Evolutionary conservation across 306 rosid species (phyloP), one percentile per base, ranked within the genome.

Genomic region (Cucurbita maxima): DNA sequence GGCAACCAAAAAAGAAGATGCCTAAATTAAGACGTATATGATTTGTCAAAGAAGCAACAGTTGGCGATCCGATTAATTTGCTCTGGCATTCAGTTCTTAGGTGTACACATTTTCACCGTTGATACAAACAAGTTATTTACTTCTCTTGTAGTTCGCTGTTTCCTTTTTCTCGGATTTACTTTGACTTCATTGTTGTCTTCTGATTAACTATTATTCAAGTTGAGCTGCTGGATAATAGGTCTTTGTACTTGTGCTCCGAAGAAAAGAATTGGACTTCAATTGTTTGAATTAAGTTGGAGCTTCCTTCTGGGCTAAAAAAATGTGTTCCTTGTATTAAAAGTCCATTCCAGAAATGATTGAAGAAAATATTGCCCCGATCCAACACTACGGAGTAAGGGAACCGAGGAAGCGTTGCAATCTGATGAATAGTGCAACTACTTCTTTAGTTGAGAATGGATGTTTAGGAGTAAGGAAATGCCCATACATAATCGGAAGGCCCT

Each of bases 1-100:
- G 80, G 80, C 88, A 77, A 48, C 71, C 76, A 64, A 89, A 81
- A 85, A 89, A 87, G 85, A 86, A 86, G 85, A 78, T 37, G 11
- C 63, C 75, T 53, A 88, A 85, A 79, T 86, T 12, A 82, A 86
- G 77, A 83, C 86, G 53, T 19, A 47, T 54, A 71, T 25, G 71
- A 20, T 52, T 45, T 68, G 76, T 78, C 76, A 18, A 71, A 12
- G 61, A 38, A 79, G 70, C 54, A 52, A 50, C 4, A 36, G 19
- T 53, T 58, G 58, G 37, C 44, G 18, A 43, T 58, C 30, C 73
- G 62, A 71, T 69, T 71, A 34, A 22, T 57, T 73, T 81, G 52
- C 47, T 52, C 18, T 69, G 14, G 13, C 59, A 11, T 50, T 51
- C 59, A 30, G 36, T 66, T 19, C 12, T 67, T 67, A 67, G 72